Evolutionary conservation across 225 moss, liverwort and hornwort species (phyloP), one percentile per base, ranked within the genome.

Genomic region (Antitrichia curtipendula): DNA sequence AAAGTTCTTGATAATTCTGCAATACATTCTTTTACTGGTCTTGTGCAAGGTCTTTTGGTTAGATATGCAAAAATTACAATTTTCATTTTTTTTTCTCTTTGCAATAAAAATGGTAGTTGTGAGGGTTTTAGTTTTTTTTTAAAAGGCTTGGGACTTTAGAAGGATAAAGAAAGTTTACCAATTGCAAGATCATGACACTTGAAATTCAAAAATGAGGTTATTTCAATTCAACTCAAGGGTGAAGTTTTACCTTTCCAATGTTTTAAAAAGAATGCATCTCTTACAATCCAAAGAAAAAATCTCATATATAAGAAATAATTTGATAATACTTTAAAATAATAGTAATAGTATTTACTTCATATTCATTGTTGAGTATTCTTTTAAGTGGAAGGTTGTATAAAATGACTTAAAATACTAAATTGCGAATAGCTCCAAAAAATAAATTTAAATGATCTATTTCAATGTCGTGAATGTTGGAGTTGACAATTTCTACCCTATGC

Each of bases 271-370:
- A 38, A 69, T 69, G 24, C 8, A 40, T 24, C 13, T 22, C 24
- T 7, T n/a, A n/a, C 7, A n/a, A 38, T 1, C 4, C 7, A 66
- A 66, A 1, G 66, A n/a, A 38, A 66, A n/a, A 21, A 22, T 38
- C 7, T 23, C 1, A 68, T 13, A 22, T 22, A 22, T 2, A 38
- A 0, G 0, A 13, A 12, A 68, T 68, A 38, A 13, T 0, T n/a
- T 12, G 2, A 31, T 31, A 7, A 40, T 38, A 68, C 13, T 68
- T 68, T 40, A 38, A 38, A 68, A 7, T 13, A 23, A 7, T 23
- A 68, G 3, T 4, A 68, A 22, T 2, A 68, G 23, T 23, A 23
- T 38, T 68, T 68, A 13, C 13, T 38, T 24, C 4, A 13, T 68
- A 23, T 68, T 38, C 23, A 38, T 68, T 68, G 38, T 38, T 68